Evolutionary conservation across 1,284 basidiomycete genomes (phyloP).

Genomic region (Leccinum cinnamomeum): DNA sequence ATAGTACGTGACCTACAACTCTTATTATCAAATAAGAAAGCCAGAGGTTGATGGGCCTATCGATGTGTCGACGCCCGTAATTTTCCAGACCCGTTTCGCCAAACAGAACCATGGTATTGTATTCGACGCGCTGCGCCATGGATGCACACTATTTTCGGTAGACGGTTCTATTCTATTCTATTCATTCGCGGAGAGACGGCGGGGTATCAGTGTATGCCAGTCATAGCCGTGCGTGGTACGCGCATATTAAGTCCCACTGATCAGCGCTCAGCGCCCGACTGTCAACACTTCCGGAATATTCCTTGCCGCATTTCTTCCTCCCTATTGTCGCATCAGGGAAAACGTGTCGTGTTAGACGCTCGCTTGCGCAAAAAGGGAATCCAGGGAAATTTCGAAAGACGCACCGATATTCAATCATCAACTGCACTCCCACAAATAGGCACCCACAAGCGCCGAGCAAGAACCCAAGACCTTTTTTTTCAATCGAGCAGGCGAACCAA

Average conservation of each 20-base stretch:
- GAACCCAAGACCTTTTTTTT: conserved; percentile 57
- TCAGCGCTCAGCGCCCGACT: neutral
- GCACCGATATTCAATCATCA: conserved; percentile 94
- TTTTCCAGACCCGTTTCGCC: neutral
- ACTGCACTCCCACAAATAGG: conserved; percentile 82
- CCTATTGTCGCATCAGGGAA: conserved; percentile 25
- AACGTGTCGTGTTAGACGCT: conserved; percentile 7
- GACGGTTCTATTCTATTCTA: neutral
- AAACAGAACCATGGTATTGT: neutral
- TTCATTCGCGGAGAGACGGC: neutral
- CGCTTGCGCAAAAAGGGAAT: conserved; percentile 4
- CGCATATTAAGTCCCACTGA: neutral
- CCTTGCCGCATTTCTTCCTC: conserved; percentile 55
- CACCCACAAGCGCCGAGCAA: conserved; percentile 60
- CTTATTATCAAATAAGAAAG: too few relatives aligned
- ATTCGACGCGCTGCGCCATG: neutral
- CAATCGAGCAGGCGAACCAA: neutral
- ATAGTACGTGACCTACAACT: too few relatives aligned
- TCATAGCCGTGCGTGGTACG: neutral
- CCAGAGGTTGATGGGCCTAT: neutral
- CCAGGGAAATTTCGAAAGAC: conserved; percentile 18
- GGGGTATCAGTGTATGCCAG: neutral
- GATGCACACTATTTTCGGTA: neutral
- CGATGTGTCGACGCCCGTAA: neutral
- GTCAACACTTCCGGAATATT: conserved; percentile 59